A percentile compares a stretch with the other conserved stretches of the same genome.
Evolutionary conservation across 495 filamentous ascomycete species (phyloP).

Genomic region (Podospora anserina): DNA sequence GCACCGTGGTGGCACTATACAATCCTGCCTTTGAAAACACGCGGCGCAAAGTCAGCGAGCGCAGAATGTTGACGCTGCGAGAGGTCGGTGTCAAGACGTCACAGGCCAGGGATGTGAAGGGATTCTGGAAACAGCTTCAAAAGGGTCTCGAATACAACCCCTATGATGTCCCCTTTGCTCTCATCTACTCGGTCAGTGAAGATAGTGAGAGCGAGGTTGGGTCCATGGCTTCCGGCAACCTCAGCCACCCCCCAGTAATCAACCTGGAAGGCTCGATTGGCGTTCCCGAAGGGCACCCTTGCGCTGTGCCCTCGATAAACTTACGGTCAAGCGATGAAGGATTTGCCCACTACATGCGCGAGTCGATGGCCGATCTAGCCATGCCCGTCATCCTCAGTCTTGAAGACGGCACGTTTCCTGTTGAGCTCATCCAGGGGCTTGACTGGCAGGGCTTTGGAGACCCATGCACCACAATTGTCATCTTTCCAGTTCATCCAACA

Average conservation of each 20-base stretch:
- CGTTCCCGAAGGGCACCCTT: conserved; percentile 56
- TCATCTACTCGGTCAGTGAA: conserved; percentile 60
- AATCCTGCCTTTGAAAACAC: conserved; percentile 71
- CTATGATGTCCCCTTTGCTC: conserved; percentile 60
- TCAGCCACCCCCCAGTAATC: conserved; percentile 51
- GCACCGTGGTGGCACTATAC: conserved; percentile 60
- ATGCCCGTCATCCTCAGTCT: conserved; percentile 57
- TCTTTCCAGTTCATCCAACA: conserved; percentile 68
- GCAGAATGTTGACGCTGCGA: conserved; percentile 63
- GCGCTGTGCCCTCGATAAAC: conserved; percentile 54
- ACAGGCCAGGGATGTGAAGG: conserved; percentile 60
- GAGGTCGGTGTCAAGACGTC: conserved; percentile 69
- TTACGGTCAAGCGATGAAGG: conserved; percentile 59
- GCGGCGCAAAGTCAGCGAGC: conserved; percentile 59
- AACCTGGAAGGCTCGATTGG: conserved; percentile 61
- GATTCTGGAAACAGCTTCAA: conserved; percentile 58
- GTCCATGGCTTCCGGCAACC: conserved; percentile 59
- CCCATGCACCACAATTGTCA: conserved; percentile 59
- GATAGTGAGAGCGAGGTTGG: conserved; percentile 58
- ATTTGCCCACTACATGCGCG: conserved; percentile 62
- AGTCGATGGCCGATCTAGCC: conserved; percentile 58
- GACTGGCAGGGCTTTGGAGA: conserved; percentile 64
- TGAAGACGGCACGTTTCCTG: conserved; percentile 56
- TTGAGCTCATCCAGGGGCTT: conserved; percentile 56
- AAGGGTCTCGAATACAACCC: conserved; percentile 59